Conservation (phyloP, 495 filamentous ascomycete genomes). For the Penicillium mononematosum region DNA sequence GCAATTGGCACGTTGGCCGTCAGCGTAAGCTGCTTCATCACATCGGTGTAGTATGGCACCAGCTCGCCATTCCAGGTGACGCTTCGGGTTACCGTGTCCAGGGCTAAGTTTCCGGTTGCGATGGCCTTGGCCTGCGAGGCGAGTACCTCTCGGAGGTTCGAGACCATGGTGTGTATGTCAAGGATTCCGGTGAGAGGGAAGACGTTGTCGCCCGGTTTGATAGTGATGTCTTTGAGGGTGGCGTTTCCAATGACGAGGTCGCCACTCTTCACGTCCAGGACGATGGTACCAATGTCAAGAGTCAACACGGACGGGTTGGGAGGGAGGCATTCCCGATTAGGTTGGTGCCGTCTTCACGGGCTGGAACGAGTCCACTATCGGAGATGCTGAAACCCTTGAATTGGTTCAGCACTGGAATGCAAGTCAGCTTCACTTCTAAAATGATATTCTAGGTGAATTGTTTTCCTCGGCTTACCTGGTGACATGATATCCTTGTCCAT, state of each 20-base stretch:
- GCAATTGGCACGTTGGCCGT: slow-evolving; percentile 33
- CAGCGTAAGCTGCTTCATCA: slow-evolving; percentile 37
- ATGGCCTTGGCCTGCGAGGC: slow-evolving; percentile 29
- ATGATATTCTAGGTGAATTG: too few relatives aligned
- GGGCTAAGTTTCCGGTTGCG: slow-evolving; percentile 32
- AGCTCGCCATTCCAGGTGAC: slow-evolving; percentile 36
- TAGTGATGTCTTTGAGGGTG: slow-evolving; percentile 52
- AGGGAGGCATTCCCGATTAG: slow-evolving; percentile 6
- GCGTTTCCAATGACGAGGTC: slow-evolving; percentile 6
- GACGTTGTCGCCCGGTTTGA: slow-evolving; percentile 59
- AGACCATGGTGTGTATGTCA: slow-evolving; percentile 34
- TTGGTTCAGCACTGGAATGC: slow-evolving; percentile 25
- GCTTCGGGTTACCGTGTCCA: slow-evolving; percentile 32
- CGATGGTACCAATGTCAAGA: slow-evolving; percentile 3
- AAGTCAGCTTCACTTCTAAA: slow-evolving; percentile 8
- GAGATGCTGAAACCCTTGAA: slow-evolving; percentile 19
- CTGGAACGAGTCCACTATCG: not conserved
- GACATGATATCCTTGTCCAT: slow-evolving; percentile 40
- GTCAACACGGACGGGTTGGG: slow-evolving; percentile 8
- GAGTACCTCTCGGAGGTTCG: slow-evolving; percentile 31
- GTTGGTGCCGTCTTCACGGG: not conserved
- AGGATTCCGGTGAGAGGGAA: slow-evolving; percentile 45
- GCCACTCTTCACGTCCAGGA: slow-evolving; percentile 10
- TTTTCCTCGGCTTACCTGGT: slow-evolving; percentile 27
- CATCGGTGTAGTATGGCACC: slow-evolving; percentile 43